Evolutionary conservation across 257 asterid genomes (phyloP).

Genomic region (Solanum chiquidenum): DNA sequence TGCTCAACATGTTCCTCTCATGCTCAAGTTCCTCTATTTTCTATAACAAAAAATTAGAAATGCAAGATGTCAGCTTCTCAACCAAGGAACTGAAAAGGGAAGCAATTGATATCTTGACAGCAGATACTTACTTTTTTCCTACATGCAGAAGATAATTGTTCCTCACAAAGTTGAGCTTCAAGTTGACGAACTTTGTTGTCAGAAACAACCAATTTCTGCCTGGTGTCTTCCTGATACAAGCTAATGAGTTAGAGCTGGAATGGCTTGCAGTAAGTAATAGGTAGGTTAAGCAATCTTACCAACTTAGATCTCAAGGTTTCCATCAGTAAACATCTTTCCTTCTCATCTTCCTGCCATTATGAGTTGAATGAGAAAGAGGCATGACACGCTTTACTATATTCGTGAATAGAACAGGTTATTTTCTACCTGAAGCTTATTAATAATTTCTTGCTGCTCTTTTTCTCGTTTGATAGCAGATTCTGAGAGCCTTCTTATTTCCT

Average conservation of each 20-base stretch:
- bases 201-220: constrained; percentile 77
- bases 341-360: constrained; percentile 64
- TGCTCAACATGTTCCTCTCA: constrained; percentile 52
- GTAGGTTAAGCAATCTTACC: constrained; percentile 34
- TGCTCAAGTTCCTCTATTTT: constrained; percentile 79
- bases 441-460: constrained; percentile 88
- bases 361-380: not conserved
- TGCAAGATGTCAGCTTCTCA: constrained; percentile 6
- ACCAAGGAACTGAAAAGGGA: not conserved
- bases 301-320: constrained; percentile 85
- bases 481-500: constrained; percentile 58
- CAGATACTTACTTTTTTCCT: constrained; percentile 43
- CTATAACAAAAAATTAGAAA: constrained; percentile 24
- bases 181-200: constrained; percentile 89
- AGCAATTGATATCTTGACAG: not conserved
- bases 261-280: not conserved
- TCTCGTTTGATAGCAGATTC: constrained; percentile 66
- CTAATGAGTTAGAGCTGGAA: not conserved
- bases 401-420: not conserved
- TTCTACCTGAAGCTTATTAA: constrained; percentile 77
- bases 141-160: constrained; percentile 59
- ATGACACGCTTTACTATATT: not conserved
- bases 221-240: constrained; percentile 67
- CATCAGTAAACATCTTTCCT: constrained; percentile 67
- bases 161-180: constrained; percentile 70